A percentile compares a stretch with the other conserved stretches of the same genome.
Evolutionary conservation across 306 rosid genomes (phyloP).

Genomic region (Inga leiocalycina): DNA sequence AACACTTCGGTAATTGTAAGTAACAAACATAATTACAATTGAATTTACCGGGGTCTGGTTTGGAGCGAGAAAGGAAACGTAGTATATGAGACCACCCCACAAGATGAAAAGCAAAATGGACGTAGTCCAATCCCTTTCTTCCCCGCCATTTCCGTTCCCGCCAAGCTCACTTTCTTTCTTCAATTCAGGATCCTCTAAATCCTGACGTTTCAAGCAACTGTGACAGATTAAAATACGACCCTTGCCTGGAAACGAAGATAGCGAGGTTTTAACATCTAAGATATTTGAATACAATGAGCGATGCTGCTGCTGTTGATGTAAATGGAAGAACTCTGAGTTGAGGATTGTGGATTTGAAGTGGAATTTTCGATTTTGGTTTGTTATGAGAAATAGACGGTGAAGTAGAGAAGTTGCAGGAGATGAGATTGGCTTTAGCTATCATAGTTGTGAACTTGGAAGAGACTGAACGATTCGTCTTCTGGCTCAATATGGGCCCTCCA

Average conservation of each 20-base stretch:
- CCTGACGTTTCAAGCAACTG: constrained; percentile 34
- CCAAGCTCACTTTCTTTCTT: constrained; percentile 37
- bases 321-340: constrained; percentile 20
- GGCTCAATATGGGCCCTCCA: neutral
- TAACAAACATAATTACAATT: neutral
- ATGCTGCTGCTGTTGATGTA: constrained; percentile 12
- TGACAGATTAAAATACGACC: constrained; percentile 45
- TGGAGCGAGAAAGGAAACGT: constrained; percentile 74
- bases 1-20: neutral
- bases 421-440: constrained; percentile 49
- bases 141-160: constrained; percentile 44
- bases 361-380: constrained; percentile 20
- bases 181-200: constrained; percentile 44
- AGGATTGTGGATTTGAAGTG: constrained; percentile 41
- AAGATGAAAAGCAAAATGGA: constrained; percentile 70
- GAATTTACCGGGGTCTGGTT: constrained; percentile 83
- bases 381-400: constrained; percentile 37
- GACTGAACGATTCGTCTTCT: neutral
- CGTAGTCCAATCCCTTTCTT: constrained; percentile 79
- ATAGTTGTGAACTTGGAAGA: constrained; percentile 15
- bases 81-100: constrained; percentile 79
- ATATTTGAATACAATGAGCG: constrained; percentile 16
- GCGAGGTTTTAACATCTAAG: constrained; percentile 23
- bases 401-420: constrained; percentile 62
- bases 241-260: constrained; percentile 25